phyloP scores from a whole-genome alignment of 2,329 filamentous ascomycete species.

The Pseudocercospora pini-densiflorae region DNA sequence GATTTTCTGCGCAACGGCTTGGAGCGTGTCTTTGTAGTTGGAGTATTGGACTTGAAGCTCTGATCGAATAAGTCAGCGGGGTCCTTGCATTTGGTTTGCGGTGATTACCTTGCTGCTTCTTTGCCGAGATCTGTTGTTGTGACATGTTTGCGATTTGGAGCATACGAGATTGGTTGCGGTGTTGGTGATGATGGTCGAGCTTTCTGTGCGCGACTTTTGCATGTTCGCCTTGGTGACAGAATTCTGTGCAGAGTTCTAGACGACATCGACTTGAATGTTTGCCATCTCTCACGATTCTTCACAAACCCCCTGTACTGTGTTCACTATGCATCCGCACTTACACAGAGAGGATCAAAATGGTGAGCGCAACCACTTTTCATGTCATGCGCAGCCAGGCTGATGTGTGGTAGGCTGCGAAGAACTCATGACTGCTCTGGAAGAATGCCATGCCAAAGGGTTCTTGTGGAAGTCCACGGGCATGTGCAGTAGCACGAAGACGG shows the following conservation, averaged over 20 bases:
- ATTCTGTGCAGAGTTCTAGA: not conserved
- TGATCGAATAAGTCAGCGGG: slow-evolving; percentile 43
- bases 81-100: not conserved
- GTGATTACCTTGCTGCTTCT: slow-evolving; percentile 72
- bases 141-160: slow-evolving; percentile 47
- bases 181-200: not conserved
- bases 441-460: slow-evolving; percentile 93
- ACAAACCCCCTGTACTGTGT: not conserved
- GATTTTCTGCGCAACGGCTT: slow-evolving; percentile 94
- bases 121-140: slow-evolving; percentile 58
- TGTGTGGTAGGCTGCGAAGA: slow-evolving; percentile 79
- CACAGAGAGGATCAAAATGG: slow-evolving; percentile 91
- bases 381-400: slow-evolving; percentile 15
- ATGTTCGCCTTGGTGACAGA: not conserved
- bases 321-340: slow-evolving; percentile 90
- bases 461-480: slow-evolving; percentile 87
- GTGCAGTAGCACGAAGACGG: slow-evolving; percentile 84
- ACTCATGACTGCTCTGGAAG: slow-evolving; percentile 89
- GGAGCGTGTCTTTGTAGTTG: slow-evolving; percentile 76
- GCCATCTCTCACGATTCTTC: not conserved
- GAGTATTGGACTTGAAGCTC: slow-evolving; percentile 81
- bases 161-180: not conserved
- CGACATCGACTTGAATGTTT: slow-evolving; percentile 6
- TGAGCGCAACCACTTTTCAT: slow-evolving; percentile 42
- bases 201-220: not conserved